Conservation (phyloP, 169 alveolate genomes). For the Eimeria necatrix region DNA sequence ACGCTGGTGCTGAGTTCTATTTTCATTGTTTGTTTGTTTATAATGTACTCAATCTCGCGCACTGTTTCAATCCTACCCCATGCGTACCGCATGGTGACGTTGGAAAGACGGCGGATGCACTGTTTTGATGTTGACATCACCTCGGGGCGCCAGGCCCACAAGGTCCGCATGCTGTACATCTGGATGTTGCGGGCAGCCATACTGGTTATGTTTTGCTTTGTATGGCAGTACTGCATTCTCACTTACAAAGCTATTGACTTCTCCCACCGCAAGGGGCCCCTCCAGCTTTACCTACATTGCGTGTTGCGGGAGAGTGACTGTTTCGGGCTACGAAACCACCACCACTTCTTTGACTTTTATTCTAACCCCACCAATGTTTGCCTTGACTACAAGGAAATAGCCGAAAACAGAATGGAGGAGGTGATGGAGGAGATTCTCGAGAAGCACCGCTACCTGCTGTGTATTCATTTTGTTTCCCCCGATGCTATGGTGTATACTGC, state of each 20-base stretch:
- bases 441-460: slow-evolving; percentile 70
- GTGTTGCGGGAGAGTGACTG: slow-evolving; percentile 68
- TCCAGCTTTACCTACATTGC: slow-evolving; percentile 68
- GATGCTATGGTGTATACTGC: slow-evolving; percentile 71
- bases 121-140: slow-evolving; percentile 81
- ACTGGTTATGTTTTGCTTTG: slow-evolving; percentile 74
- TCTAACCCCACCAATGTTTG: slow-evolving; percentile 78
- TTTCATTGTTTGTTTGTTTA: slow-evolving; percentile 63
- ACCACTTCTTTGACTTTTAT: slow-evolving; percentile 70
- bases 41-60: slow-evolving; percentile 75
- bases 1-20: slow-evolving; percentile 72
- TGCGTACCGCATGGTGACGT: slow-evolving; percentile 76
- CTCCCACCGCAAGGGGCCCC: slow-evolving; percentile 56
- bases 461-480: slow-evolving; percentile 67
- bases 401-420: slow-evolving; percentile 35
- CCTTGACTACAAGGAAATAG: slow-evolving; percentile 60
- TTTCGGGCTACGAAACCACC: slow-evolving; percentile 63
- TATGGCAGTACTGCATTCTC: slow-evolving; percentile 79
- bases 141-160: slow-evolving; percentile 71
- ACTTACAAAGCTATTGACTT: slow-evolving; percentile 73
- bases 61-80: slow-evolving; percentile 79
- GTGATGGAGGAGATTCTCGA: slow-evolving; percentile 54
- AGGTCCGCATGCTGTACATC: slow-evolving; percentile 80
- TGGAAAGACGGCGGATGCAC: slow-evolving; percentile 76
- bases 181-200: slow-evolving; percentile 79